Base-by-base conservation (phyloP, 768 basidiomycete species). In the Tylopilus sp. region DNA sequence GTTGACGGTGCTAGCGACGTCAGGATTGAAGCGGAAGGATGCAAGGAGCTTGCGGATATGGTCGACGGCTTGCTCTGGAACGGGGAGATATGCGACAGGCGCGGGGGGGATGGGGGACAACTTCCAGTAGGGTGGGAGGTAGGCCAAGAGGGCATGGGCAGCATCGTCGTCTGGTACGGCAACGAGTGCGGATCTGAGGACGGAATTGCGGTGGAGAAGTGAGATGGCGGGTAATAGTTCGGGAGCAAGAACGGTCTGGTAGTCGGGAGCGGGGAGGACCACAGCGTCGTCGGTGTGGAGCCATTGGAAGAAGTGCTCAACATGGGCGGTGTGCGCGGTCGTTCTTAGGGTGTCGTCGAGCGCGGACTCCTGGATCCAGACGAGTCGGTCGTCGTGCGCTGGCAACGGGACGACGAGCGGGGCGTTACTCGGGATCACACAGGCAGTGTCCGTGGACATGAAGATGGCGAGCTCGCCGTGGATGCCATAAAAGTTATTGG, bases 111-210 rank as follows among this genome's bases (percentile, higher is more conserved):
- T 69, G 2, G 82, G 72, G 15, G 79, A 80, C 8, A 86, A 78
- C 55, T 82, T 88, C 80, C 88, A 88, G 71, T 81, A 85, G 13
- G 73, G 76, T 1, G 89, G 91, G n/a, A 91, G 74, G 55, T 80
- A 59, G 10, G 74, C 75, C 56, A 88, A 85, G 55, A 93, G 72
- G 20, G 65, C 64, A 42, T 64, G 62, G 41, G 76, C 79, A 25
- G 72, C 64, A 6, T 63, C 65, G 0, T 63, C 57, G 30, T 72
- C 69, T 8, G 58, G 47, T 30, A 86, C 63, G 1, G 81, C 76
- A 40, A 88, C 55, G 17, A 88, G 69, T 1, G 77, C 77, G 10
- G 79, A 76, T 15, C 69, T 64, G 36, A 46, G 47, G 7, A 61
- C 25, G 13, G 56, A 30, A 3, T 74, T 71, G n/a, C 65, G 66